phyloP scores from a whole-genome alignment of 768 basidiomycete genomes.

The Mycena floridula region DNA sequence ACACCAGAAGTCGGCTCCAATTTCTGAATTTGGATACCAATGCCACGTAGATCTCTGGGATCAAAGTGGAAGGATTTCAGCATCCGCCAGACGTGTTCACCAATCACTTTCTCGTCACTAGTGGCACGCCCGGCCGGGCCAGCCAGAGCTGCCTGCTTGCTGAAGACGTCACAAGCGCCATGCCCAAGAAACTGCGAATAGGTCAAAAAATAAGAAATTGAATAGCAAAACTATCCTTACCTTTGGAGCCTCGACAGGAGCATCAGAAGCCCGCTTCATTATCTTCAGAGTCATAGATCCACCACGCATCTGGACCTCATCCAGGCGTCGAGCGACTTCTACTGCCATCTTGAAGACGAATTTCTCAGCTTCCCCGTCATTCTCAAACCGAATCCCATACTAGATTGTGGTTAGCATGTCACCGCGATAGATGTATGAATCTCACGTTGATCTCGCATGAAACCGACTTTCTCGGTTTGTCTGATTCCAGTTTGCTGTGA shows the following conservation, averaged over 20 bases:
- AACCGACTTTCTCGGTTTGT: slow-evolving; percentile 85
- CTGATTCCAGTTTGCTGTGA: slow-evolving; percentile 69
- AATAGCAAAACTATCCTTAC: slow-evolving; percentile 28
- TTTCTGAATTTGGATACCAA: slow-evolving; percentile 89
- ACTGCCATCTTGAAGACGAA: slow-evolving; percentile 74
- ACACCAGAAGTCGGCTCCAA: slow-evolving; percentile 49
- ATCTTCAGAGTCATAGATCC: slow-evolving; percentile 79
- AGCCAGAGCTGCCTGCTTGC: slow-evolving; percentile 58
- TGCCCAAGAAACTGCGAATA: slow-evolving; percentile 79
- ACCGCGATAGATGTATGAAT: slow-evolving; percentile 10
- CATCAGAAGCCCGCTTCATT: slow-evolving; percentile 79
- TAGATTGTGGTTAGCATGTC: slow-evolving; percentile 20
- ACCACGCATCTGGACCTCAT: slow-evolving; percentile 63
- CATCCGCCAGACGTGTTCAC: slow-evolving; percentile 70
- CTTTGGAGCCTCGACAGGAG: slow-evolving; percentile 89
- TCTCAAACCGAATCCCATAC: slow-evolving; percentile 95
- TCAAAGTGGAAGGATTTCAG: slow-evolving; percentile 72
- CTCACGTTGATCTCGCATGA: slow-evolving; percentile 93
- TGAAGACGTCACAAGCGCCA: slow-evolving; percentile 78
- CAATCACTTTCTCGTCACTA: slow-evolving; percentile 66
- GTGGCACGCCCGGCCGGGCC: slow-evolving; percentile 64
- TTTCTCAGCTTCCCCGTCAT: slow-evolving; percentile 69
- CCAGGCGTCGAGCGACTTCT: slow-evolving; percentile 71
- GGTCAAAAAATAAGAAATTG: slow-evolving; percentile 2
- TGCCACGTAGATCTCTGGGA: slow-evolving; percentile 82